Conservation (phyloP, 306 rosid genomes). For the Fragaria vesca region DNA sequence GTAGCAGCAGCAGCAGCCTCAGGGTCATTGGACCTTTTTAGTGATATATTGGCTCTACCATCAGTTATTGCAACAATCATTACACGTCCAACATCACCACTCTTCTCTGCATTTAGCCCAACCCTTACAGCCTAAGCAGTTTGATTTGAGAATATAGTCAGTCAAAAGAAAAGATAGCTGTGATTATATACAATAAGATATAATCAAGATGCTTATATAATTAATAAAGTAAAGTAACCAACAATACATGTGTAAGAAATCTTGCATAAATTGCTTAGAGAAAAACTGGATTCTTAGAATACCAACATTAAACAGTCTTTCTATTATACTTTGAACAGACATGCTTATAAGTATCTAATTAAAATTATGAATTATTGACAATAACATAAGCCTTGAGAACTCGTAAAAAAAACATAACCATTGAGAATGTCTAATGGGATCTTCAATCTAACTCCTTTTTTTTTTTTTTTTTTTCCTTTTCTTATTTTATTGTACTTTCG, state of each 20-base stretch:
- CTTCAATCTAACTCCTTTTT: background rate
- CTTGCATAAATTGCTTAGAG: background rate
- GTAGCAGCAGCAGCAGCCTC: conserved; percentile 62
- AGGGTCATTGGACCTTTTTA: conserved; percentile 86
- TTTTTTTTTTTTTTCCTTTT: background rate
- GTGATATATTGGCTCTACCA: conserved; percentile 95
- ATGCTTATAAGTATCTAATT: background rate
- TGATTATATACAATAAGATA: background rate
- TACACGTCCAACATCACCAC: conserved; percentile 93
- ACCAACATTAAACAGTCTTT: background rate
- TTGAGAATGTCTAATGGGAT: background rate
- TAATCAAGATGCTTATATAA: background rate
- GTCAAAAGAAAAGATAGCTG: conserved; percentile 1
- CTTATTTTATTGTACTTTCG: background rate
- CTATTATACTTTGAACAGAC: background rate
- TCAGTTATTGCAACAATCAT: conserved; percentile 97
- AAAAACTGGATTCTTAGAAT: background rate
- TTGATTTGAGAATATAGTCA: conserved; percentile 23
- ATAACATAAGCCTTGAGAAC: background rate
- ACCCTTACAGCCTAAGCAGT: conserved; percentile 83
- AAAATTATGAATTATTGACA: background rate
- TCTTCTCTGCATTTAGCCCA: conserved; percentile 96
- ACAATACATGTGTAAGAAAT: background rate
- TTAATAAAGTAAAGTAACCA: background rate
- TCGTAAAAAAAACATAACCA: too few relatives aligned